Percentiles rank a stretch among this genome's conserved stretches.
Evolutionary conservation across 192 early-diverging fungal genomes (phyloP).

Genomic region (Dissophora globulifera): DNA sequence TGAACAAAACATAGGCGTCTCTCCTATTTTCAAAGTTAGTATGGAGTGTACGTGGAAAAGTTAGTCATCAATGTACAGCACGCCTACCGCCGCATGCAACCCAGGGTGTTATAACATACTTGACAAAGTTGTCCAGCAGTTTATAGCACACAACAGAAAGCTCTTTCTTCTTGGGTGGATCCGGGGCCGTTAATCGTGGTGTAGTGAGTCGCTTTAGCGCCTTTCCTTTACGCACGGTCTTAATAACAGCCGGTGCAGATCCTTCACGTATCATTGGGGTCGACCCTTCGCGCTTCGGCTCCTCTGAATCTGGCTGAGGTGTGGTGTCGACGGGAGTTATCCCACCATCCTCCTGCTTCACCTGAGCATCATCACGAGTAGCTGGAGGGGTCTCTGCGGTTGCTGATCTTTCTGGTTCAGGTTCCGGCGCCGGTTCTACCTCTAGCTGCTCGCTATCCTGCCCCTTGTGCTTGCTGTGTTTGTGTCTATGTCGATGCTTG

Average conservation of each 20-base stretch:
- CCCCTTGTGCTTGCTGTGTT: slow-evolving; percentile 22
- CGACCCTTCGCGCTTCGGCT: slow-evolving; percentile 15
- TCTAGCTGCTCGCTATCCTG: slow-evolving; percentile 5
- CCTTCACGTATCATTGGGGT: slow-evolving; percentile 12
- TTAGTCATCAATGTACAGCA: not conserved
- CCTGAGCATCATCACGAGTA: too few relatives aligned
- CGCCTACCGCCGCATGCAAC: too few relatives aligned
- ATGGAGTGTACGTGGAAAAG: too few relatives aligned
- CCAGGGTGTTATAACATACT: too few relatives aligned
- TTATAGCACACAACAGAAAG: slow-evolving; percentile 72
- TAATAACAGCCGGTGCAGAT: slow-evolving; percentile 8
- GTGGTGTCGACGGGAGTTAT: too few relatives aligned
- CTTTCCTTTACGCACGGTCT: slow-evolving; percentile 29
- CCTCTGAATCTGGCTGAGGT: not conserved
- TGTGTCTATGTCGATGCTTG: slow-evolving; percentile 41
- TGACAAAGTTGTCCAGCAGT: slow-evolving; percentile 71
- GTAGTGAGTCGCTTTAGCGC: slow-evolving; percentile 40
- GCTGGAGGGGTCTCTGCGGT: too few relatives aligned
- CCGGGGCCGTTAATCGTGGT: slow-evolving; percentile 48
- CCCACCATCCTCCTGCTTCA: too few relatives aligned
- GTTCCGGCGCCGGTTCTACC: too few relatives aligned
- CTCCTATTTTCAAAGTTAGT: slow-evolving; percentile 59
- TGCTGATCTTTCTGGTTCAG: too few relatives aligned
- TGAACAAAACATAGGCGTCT: slow-evolving; percentile 90
- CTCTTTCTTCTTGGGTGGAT: slow-evolving; percentile 61